Conservation (phyloP, 2,329 filamentous ascomycete species). For the Stachybotrys elegans region DNA sequence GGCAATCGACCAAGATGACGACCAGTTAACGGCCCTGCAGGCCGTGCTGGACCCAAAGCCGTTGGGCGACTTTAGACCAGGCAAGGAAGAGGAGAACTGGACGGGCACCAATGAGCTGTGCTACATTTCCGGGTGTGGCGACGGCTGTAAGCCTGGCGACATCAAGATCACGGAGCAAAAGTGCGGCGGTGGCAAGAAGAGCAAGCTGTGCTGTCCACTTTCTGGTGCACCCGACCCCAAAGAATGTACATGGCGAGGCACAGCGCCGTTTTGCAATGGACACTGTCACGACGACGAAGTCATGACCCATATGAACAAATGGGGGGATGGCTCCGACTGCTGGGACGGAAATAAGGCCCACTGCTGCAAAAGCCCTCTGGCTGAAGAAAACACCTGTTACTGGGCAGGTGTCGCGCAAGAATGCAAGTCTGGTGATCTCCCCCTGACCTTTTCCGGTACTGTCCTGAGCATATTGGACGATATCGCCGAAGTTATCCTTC, state of each 20-base stretch:
- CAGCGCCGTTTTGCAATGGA: constrained; percentile 21
- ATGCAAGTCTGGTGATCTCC: constrained; percentile 16
- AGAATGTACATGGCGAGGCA: constrained; percentile 26
- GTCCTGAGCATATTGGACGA: constrained; percentile 5
- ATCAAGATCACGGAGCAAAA: not conserved
- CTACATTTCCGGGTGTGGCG: not conserved
- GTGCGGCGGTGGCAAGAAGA: not conserved
- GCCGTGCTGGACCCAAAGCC: not conserved
- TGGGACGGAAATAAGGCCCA: constrained; percentile 21
- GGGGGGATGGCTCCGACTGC: constrained; percentile 21
- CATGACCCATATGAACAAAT: constrained; percentile 20
- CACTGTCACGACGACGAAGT: constrained; percentile 28
- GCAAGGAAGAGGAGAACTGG: not conserved
- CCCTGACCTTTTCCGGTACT: constrained; percentile 17
- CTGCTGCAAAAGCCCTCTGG: constrained; percentile 21
- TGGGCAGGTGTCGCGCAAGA: constrained; percentile 13
- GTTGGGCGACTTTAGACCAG: not conserved
- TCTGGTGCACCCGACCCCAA: constrained; percentile 20
- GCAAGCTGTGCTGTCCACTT: constrained; percentile 24
- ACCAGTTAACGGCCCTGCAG: not conserved
- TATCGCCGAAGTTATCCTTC: not conserved
- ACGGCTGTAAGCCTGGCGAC: not conserved
- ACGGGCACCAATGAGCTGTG: not conserved
- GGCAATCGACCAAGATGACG: not conserved
- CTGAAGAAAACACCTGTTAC: constrained; percentile 16